Evolutionary conservation across 805 yeast species (phyloP).

Genomic region (Ogataea salicorniae): DNA sequence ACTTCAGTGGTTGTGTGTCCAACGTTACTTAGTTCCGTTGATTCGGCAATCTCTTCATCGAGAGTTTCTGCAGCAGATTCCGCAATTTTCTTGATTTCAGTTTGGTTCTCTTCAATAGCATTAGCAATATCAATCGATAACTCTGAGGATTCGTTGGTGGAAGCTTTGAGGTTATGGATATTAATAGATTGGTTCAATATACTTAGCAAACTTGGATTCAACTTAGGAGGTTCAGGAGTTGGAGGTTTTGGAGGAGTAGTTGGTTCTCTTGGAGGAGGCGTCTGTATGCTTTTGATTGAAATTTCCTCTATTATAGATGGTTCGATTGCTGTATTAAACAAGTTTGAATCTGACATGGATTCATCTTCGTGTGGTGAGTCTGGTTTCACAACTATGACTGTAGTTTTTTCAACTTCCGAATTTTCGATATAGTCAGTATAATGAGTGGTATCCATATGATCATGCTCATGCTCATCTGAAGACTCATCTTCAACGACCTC

Average conservation of each 20-base stretch:
- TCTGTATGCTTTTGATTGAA: neutral
- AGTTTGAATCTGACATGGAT: conserved; percentile 2
- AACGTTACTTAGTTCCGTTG: too few relatives aligned
- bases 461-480: neutral
- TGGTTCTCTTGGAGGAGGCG: neutral
- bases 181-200: conserved; percentile 17
- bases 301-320: neutral
- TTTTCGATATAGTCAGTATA: neutral
- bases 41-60: too few relatives aligned
- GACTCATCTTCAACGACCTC: neutral
- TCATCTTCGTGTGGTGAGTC: neutral
- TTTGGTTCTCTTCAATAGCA: too few relatives aligned
- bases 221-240: conserved; percentile 25
- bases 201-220: conserved; percentile 17
- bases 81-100: too few relatives aligned
- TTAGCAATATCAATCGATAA: neutral
- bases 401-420: conserved; percentile 2
- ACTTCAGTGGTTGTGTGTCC: too few relatives aligned
- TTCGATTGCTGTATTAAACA: conserved; percentile 9
- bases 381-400: conserved; percentile 4
- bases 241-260: conserved; percentile 15
- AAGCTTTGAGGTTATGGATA: conserved; percentile 13
- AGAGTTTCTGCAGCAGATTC: too few relatives aligned
- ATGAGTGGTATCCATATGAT: neutral
- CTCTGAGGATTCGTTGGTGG: neutral